Conservation (phyloP, 768 basidiomycete genomes). For the Kwoniella bestiolae region DNA sequence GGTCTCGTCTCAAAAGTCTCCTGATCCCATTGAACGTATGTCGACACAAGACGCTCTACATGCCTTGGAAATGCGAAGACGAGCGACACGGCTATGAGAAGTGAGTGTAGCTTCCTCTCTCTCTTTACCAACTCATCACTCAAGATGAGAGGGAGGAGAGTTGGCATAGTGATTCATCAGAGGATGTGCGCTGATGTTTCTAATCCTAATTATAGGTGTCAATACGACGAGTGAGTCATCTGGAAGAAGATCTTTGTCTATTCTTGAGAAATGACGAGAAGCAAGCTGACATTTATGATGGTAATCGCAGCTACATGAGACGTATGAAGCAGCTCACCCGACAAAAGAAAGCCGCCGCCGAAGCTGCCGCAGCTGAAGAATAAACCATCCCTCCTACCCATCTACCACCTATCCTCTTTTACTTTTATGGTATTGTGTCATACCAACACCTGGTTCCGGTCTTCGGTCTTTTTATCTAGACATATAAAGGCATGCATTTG, state of each 20-base stretch:
- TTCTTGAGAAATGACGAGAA: no score
- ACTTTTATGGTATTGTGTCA: not conserved
- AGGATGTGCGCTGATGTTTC: constrained; percentile 4
- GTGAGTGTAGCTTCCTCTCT: constrained; percentile 47
- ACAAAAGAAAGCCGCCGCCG: constrained; percentile 63
- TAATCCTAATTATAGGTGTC: constrained; percentile 67
- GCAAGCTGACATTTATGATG: not conserved
- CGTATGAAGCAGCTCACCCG: constrained; percentile 84
- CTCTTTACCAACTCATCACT: constrained; percentile 1
- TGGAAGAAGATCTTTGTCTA: no score
- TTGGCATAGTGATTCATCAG: no score
- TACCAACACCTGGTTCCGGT: not conserved
- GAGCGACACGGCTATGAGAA: constrained; percentile 65
- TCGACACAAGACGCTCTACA: constrained; percentile 73
- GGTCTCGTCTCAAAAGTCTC: constrained; percentile 62
- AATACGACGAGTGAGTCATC: constrained; percentile 84
- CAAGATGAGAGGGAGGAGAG: constrained; percentile 5
- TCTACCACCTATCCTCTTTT: not conserved
- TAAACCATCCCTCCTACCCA: not conserved
- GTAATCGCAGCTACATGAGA: constrained; percentile 71
- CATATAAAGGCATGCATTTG: constrained; percentile 2
- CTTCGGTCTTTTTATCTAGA: no score
- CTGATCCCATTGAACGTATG: constrained; percentile 86
- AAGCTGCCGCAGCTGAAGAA: constrained; percentile 59
- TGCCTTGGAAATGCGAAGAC: constrained; percentile 93